These are phyloP conservation scores for Basidioascus undulatus DNA, from an alignment of 768 basidiomycete species.

Conservation along the genomic window DNA sequence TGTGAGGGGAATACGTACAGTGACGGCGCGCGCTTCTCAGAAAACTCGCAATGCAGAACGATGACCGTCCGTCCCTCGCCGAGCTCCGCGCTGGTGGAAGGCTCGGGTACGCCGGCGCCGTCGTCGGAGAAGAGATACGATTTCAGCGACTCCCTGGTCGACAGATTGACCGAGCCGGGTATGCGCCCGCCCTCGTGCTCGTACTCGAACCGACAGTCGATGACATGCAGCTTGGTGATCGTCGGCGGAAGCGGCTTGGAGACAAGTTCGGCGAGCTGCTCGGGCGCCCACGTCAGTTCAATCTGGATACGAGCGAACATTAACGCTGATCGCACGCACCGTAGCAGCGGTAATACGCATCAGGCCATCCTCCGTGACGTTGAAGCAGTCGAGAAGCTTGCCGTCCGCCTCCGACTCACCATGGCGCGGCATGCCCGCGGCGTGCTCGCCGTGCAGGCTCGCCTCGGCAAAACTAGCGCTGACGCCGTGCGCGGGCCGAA, in stretches of 20 bases:
- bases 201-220: constrained; percentile 95
- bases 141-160: constrained; percentile 53
- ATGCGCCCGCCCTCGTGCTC: constrained; percentile 89
- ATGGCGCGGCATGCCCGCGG: no score
- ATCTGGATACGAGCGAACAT: constrained; percentile 1
- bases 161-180: constrained; percentile 73
- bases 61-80: constrained; percentile 43
- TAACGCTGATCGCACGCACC: constrained; percentile 25
- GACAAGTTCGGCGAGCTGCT: constrained; percentile 47
- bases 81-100: constrained; percentile 1
- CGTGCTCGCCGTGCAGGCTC: no score
- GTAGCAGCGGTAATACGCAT: constrained; percentile 68
- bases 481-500: no score
- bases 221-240: constrained; percentile 42
- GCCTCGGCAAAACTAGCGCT: no score
- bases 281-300: constrained; percentile 4
- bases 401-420: constrained; percentile 76
- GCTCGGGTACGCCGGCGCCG: constrained; percentile 1
- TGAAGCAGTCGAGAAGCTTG: constrained; percentile 80
- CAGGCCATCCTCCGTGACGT: constrained; percentile 79
- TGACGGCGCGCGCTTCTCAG: constrained; percentile 79
- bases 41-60: constrained; percentile 96
- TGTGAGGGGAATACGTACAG: constrained; percentile 38
- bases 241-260: constrained; percentile 46
- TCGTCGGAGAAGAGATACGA: constrained; percentile 40